phyloP scores from a whole-genome alignment of 2,329 filamentous ascomycete genomes.

The Aureobasidium sp. region DNA sequence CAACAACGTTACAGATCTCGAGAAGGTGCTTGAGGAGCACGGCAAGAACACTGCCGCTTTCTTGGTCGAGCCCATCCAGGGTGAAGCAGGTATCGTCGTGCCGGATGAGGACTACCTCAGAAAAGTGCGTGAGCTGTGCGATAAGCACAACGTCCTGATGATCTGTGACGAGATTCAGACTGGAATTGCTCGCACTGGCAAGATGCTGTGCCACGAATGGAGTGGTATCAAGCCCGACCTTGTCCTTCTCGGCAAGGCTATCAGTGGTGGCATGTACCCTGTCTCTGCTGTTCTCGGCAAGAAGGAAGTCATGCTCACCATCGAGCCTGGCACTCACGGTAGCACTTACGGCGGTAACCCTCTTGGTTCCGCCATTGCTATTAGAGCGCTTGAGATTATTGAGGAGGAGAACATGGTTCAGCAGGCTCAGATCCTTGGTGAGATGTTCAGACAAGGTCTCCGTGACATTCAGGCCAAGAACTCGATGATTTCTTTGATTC shows the following conservation, averaged over 20 bases:
- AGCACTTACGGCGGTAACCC: slow-evolving; percentile 99
- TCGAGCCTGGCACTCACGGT: slow-evolving; percentile 94
- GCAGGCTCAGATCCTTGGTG: slow-evolving; percentile 70
- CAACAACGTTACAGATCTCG: slow-evolving; percentile 75
- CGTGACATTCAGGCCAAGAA: slow-evolving; percentile 55
- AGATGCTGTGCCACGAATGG: slow-evolving; percentile 92
- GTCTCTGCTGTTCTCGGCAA: slow-evolving; percentile 84
- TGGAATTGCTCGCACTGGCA: slow-evolving; percentile 88
- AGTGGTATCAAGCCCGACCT: slow-evolving; percentile 91
- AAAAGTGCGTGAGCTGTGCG: slow-evolving; percentile 75
- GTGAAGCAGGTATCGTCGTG: slow-evolving; percentile 93
- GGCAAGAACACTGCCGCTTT: slow-evolving; percentile 84
- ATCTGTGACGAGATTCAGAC: slow-evolving; percentile 99
- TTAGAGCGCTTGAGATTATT: slow-evolving; percentile 87
- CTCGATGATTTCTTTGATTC: slow-evolving; percentile 71
- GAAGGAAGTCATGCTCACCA: slow-evolving; percentile 87
- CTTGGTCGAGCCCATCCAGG: slow-evolving; percentile 93
- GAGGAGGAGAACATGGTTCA: slow-evolving; percentile 84
- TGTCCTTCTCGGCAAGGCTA: slow-evolving; percentile 91
- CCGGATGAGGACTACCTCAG: slow-evolving; percentile 82
- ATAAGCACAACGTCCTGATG: slow-evolving; percentile 88
- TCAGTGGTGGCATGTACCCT: slow-evolving; percentile 98
- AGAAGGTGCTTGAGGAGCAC: slow-evolving; percentile 68
- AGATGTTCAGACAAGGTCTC: slow-evolving; percentile 74
- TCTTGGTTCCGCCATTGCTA: slow-evolving; percentile 87